phyloP scores from a whole-genome alignment of 305 asterid species.

The Fraxinus dipetala region DNA sequence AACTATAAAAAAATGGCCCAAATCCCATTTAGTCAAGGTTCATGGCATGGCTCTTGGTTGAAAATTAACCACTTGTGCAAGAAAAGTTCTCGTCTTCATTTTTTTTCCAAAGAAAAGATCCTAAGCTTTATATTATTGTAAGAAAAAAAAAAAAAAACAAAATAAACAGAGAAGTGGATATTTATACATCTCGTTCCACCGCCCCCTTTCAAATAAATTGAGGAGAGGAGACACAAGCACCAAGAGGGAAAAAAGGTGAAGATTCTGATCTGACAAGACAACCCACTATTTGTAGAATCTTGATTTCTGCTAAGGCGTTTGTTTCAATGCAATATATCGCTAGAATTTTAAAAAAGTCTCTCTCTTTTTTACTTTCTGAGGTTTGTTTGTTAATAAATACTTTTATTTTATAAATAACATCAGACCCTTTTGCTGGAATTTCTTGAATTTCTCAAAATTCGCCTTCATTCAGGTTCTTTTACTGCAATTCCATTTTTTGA shows the following conservation, averaged over 20 bases:
- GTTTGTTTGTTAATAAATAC: slow-evolving; percentile 8
- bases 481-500: slow-evolving; percentile 4
- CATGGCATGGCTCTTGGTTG: slow-evolving; percentile 7
- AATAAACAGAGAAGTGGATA: slow-evolving; percentile 1
- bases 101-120: slow-evolving; percentile 15
- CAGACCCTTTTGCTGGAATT: slow-evolving; percentile 7
- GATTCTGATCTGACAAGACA: slow-evolving; percentile 34
- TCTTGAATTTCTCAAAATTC: slow-evolving; percentile 24
- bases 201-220: background rate
- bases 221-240: slow-evolving; percentile 41
- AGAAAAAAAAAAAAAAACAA: background rate
- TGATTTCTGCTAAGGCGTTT: slow-evolving; percentile 30
- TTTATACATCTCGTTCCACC: slow-evolving; percentile 12
- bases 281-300: slow-evolving; percentile 32
- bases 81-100: background rate
- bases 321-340: slow-evolving; percentile 26
- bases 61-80: slow-evolving; percentile 11
- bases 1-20: background rate
- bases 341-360: slow-evolving; percentile 3
- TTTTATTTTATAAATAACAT: background rate
- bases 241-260: slow-evolving; percentile 32
- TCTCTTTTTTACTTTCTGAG: background rate
- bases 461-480: slow-evolving; percentile 25
- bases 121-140: slow-evolving; percentile 11
- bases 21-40: slow-evolving; percentile 9